Evolutionary conservation across 805 yeast species (phyloP), one percentile per base, ranked within the genome.

Genomic region (Sugiyamaella lignohabitans): DNA sequence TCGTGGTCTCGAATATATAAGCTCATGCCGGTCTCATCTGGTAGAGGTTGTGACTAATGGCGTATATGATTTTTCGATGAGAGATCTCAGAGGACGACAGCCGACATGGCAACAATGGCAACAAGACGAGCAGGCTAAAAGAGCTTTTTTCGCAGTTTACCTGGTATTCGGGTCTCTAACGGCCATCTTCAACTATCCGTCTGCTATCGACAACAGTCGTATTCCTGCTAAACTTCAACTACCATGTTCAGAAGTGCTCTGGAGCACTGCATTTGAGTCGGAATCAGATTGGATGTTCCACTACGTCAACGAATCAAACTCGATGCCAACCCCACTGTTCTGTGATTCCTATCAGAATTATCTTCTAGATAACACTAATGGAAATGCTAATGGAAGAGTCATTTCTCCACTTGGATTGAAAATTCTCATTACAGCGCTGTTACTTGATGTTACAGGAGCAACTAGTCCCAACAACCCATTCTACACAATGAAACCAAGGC

Each of bases 101-200:
- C 32, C 32, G 14, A 19, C 43, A 14, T 61, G 58, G 56, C 51
- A 43, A 32, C 53, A 49, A 20, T 63, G 67, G 67, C 51, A 59
- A 32, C 48, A 49, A 32, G 58, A 59, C 16, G 67, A 63, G 41
- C 46, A 54, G n/a, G 50, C 51, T 39, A 54, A 56, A 34, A 48
- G 67, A 20, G 57, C 66, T 4, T 63, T 54, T 45, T 63, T 55
- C 45, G 59, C 64, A 18, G 53, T 58, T n/a, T 60, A 52, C 42
- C 48, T 53, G 3, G 56, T 62, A 5, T 58, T 60, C 38, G 62
- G 59, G 3, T 55, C 59, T 17, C 50, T 63, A 43, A 52, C 62
- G 1, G 55, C 57, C 16, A 44, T 56, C 6, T 62, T 58, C 53
- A 58, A 60, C 42, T 60, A 59, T 38, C 58, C 63, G 6, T 50